Base-by-base conservation (phyloP, 1,284 basidiomycete genomes). In the Cerrena zonata region DNA sequence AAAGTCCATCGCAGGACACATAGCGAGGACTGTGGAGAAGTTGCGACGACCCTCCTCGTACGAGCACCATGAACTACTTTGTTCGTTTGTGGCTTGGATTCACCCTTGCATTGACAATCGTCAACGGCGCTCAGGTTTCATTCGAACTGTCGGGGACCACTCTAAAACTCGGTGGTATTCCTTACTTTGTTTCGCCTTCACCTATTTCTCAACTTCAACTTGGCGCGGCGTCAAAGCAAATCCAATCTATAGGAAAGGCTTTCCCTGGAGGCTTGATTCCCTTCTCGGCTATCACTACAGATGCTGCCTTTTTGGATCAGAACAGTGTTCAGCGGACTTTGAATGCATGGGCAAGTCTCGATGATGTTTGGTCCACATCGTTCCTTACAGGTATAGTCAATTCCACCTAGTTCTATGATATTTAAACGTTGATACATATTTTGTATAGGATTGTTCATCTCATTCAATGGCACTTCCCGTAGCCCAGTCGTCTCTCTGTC, bases 281-380 rank as follows among this genome's bases (percentile, higher is more conserved):
- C 7, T 60, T 66, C 54, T 63, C 65, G 5, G 63, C 65, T 34
- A 53, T 66, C 22, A 51, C 57, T 2, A 56, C 60, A 1, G 48
- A 57, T 5, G 42, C 50, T n/a, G 11, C 21, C 12, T 45, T 41
- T 10, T 64, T 65, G 54, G 51, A 50, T 18, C 30, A 58, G 12
- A 43, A 44, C 13, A 56, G 58, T 2, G 49, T 66, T 2, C 48
- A 58, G 18, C 44, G 50, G 10, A 61, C 54, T 22, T 30, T 60
- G 10, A n/a, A 53, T 3, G 15, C 21, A 7, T 65, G 56, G 58
- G 40, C 50, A 4, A 40, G 49, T 2, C 51, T 48, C 13, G 65
- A 66, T 43, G 65, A 66, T 38, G 65, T 66, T 2, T 66, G 63
- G 62, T 59, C 46, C 44, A 42, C 53, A n/a, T 43, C 51, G 2